Conservation (phyloP, 805 yeast genomes). For the Barnettozyma siamensis region DNA sequence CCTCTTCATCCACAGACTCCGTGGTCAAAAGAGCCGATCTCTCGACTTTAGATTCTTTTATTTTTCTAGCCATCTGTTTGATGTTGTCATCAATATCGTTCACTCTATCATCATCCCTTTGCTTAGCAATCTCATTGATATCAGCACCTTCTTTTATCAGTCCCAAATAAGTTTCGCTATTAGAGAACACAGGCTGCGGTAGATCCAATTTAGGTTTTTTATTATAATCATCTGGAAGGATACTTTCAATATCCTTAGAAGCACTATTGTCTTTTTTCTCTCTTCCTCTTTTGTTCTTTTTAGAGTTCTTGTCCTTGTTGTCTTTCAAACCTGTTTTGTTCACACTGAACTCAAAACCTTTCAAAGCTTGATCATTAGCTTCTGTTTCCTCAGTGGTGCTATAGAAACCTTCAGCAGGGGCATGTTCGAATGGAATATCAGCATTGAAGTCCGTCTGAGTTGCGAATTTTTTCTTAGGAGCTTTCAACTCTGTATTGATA, state of each 20-base stretch:
- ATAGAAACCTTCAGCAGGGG: conserved; percentile 62
- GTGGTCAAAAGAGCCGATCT: conserved; percentile 30
- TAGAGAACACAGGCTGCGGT: conserved; percentile 31
- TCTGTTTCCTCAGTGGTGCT: conserved; percentile 58
- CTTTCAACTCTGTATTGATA: conserved; percentile 42
- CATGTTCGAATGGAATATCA: conserved; percentile 74
- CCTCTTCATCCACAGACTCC: conserved; percentile 11
- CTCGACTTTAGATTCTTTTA: conserved; percentile 30
- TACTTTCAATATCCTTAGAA: conserved; percentile 18
- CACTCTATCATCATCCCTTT: conserved; percentile 4
- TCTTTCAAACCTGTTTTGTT: conserved; percentile 39
- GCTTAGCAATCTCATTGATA: conserved; percentile 7
- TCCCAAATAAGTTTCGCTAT: conserved; percentile 9
- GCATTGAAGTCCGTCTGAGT: conserved; percentile 76
- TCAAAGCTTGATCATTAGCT: conserved; percentile 32
- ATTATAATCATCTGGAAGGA: conserved; percentile 9
- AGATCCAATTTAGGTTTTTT: conserved; percentile 23
- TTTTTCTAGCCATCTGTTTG: conserved; percentile 34
- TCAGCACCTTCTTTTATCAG: conserved; percentile 14
- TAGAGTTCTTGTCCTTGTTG: conserved; percentile 28
- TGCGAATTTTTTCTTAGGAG: conserved; percentile 45
- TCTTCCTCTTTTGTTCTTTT: conserved; percentile 26
- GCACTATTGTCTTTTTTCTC: conserved; percentile 20
- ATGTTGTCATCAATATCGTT: conserved; percentile 12
- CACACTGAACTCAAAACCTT: conserved; percentile 39